Percentiles rank a stretch among this genome's conserved stretches.
Evolutionary conservation across 2,329 filamentous ascomycete species (phyloP).

Genomic region (Madurella mycetomatis): DNA sequence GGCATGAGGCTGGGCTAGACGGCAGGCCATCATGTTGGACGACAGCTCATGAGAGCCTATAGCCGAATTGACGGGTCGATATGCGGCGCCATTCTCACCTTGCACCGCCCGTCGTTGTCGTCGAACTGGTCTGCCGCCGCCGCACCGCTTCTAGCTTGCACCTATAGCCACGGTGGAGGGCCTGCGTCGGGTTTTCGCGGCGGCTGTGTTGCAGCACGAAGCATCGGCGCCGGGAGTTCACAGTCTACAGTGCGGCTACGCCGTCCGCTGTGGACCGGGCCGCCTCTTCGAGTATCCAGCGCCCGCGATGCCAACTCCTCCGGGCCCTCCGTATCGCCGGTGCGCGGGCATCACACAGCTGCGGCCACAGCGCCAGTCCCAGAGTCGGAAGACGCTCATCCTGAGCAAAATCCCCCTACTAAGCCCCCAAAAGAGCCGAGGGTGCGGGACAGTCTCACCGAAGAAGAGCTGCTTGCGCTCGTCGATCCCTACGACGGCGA

Average conservation of each 20-base stretch:
- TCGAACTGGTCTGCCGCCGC: slow-evolving; percentile 25
- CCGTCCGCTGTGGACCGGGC: slow-evolving; percentile 7
- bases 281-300: slow-evolving; percentile 11
- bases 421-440: not conserved
- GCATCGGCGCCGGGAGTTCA: not conserved
- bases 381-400: not conserved
- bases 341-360: slow-evolving; percentile 18
- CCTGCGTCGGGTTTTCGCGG: slow-evolving; percentile 7
- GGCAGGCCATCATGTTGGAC: slow-evolving; percentile 44
- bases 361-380: slow-evolving; percentile 8
- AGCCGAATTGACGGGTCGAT: slow-evolving; percentile 57
- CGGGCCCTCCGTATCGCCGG: slow-evolving; percentile 15
- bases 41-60: slow-evolving; percentile 57
- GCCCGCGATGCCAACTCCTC: slow-evolving; percentile 17
- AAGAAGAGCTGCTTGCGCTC: slow-evolving; percentile 48
- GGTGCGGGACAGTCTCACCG: slow-evolving; percentile 17
- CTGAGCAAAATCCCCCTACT: not conserved
- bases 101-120: slow-evolving; percentile 40
- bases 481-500: slow-evolving; percentile 48
- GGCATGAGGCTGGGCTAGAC: slow-evolving; percentile 28
- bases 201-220: slow-evolving; percentile 6
- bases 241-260: not conserved
- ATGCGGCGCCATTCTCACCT: slow-evolving; percentile 52
- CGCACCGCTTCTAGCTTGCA: not conserved
- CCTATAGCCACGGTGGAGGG: slow-evolving; percentile 18